A percentile compares a stretch with the other conserved stretches of the same genome.
Conservation (phyloP, 2,329 filamentous ascomycete genomes). For the Fusarium chlamydosporum region DNA sequence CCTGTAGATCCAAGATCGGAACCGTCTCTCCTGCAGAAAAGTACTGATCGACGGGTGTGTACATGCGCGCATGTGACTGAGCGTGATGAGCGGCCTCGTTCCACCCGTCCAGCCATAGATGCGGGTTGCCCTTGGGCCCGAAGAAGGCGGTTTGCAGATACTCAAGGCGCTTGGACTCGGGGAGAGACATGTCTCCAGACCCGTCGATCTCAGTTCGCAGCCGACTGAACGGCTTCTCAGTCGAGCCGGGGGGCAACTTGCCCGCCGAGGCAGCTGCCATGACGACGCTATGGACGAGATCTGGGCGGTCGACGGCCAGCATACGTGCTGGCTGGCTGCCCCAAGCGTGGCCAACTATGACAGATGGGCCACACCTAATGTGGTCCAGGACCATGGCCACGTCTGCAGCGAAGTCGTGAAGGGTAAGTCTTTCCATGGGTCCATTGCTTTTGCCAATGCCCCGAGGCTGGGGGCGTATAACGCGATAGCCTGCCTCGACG, state of each 20-base stretch:
- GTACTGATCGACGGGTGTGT: neutral
- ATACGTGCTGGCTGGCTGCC: constrained; percentile 2
- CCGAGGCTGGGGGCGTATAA: constrained; percentile 1
- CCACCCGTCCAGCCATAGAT: constrained; percentile 4
- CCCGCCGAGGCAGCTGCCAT: constrained; percentile 13
- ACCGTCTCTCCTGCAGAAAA: neutral
- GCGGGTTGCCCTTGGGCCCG: neutral
- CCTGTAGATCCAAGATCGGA: constrained; percentile 1
- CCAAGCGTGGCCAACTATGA: constrained; percentile 5
- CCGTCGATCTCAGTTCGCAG: constrained; percentile 5
- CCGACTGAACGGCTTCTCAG: neutral
- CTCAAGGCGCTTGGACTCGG: constrained; percentile 2
- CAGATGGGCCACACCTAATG: neutral
- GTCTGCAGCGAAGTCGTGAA: constrained; percentile 3
- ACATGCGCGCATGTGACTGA: neutral
- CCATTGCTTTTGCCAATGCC: neutral
- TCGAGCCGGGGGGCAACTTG: neutral
- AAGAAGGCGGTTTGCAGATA: neutral
- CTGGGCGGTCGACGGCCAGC: constrained; percentile 6
- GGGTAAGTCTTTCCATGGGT: neutral
- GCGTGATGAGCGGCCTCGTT: neutral
- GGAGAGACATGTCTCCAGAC: neutral
- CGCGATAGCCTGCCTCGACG: neutral
- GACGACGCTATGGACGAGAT: constrained; percentile 1
- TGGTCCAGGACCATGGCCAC: constrained; percentile 3